phyloP scores from a whole-genome alignment of 495 filamentous ascomycete genomes.

The Xylaria castorea region DNA sequence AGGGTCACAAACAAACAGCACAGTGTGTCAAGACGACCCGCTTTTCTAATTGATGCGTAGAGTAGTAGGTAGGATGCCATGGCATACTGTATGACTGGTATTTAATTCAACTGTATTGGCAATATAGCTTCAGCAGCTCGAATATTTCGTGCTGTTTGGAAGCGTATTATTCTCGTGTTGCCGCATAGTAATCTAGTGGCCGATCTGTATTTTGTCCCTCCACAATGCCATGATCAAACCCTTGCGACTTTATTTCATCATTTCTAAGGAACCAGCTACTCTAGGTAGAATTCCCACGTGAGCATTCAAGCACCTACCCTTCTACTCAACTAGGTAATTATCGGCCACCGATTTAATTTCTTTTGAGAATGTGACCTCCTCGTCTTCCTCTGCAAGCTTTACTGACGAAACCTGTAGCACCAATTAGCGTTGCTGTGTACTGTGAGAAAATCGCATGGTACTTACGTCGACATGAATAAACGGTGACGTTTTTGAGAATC shows the following conservation, averaged over 20 bases:
- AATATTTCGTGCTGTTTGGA: not conserved
- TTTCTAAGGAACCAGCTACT: not conserved
- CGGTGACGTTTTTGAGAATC: slow-evolving; percentile 83
- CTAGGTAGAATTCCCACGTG: not conserved
- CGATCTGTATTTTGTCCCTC: not conserved
- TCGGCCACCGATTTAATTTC: slow-evolving; percentile 87
- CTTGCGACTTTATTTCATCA: not conserved
- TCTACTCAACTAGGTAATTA: slow-evolving; percentile 78
- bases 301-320: slow-evolving; percentile 1
- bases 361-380: slow-evolving; percentile 86
- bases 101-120: not conserved
- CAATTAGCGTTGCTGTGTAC: slow-evolving; percentile 30
- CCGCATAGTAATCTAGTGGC: not conserved
- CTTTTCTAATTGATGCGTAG: slow-evolving; percentile 1
- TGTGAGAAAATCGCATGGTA: slow-evolving; percentile 9
- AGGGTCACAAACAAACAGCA: slow-evolving; percentile 6
- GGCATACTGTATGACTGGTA: not conserved
- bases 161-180: slow-evolving; percentile 7
- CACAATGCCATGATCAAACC: not conserved
- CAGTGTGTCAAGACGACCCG: slow-evolving; percentile 13
- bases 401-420: slow-evolving; percentile 68
- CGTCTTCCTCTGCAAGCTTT: slow-evolving; percentile 76
- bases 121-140: not conserved
- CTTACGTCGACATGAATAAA: slow-evolving; percentile 92
- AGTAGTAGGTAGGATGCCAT: not conserved